Evolutionary conservation across 2,329 filamentous ascomycete genomes (phyloP), one percentile per base, ranked within the genome.

Genomic region (Arthrobotrys musiformis): DNA sequence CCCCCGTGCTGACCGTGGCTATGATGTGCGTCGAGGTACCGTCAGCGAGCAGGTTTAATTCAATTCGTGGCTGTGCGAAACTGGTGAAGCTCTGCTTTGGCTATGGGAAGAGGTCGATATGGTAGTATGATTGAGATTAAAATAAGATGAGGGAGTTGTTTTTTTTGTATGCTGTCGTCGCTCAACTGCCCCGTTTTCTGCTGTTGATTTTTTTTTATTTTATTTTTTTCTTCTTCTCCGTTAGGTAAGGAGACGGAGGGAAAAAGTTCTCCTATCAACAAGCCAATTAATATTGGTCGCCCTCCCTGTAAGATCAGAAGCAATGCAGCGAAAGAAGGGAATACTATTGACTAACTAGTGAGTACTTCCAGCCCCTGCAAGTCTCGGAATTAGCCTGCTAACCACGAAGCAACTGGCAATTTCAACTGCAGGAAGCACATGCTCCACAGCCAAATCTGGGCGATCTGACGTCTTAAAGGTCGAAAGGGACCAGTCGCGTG

Each of bases 11-110:
- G n/a, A n/a, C n/a, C 40, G 50, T 48, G 35, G n/a, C 0, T 58
- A 17, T 22, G n/a, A n/a, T n/a, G n/a, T n/a, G n/a, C n/a, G n/a
- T 46, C n/a, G 48, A 52, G 50, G n/a, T 35, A 28, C 46, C 28
- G 37, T 42, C 63, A 44, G 35, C 26, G 26, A 46, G 56, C 48
- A 46, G 24, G 46, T 60, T 33, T 17, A 60, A 56, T n/a, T n/a
- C n/a, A 61, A 69, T n/a, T n/a, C 56, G 70, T 75, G 70, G 63
- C 70, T 30, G 33, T 37, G 56, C n/a, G 44, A 28, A 26, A 35
- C 17, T 50, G 70, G 69, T 46, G 35, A 52, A 48, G 69, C 69
- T 33, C 11, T 42, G n/a, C n/a, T 42, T 35, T n/a, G n/a, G n/a
- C n/a, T n/a, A n/a, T n/a, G n/a, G n/a, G 24, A 50, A 63, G 17